phyloP scores from a whole-genome alignment of 257 asterid species.

The Ilex aquifolium region DNA sequence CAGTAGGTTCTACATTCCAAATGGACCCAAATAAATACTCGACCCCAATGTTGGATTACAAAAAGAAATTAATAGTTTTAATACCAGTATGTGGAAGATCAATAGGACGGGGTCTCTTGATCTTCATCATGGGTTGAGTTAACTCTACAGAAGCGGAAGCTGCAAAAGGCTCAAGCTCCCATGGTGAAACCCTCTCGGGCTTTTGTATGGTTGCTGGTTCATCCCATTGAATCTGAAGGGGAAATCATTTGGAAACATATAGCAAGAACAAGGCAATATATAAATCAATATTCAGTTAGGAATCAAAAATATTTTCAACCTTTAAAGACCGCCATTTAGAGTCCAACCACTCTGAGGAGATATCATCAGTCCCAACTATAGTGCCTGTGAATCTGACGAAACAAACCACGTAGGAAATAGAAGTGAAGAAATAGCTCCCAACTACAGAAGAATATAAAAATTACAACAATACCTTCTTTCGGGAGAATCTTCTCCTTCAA shows the following conservation, averaged over 20 bases:
- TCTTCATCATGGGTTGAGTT: slow-evolving; percentile 40
- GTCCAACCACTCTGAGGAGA: slow-evolving; percentile 57
- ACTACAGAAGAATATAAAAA: neutral
- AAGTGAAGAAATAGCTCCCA: neutral
- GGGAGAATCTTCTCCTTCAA: slow-evolving; percentile 85
- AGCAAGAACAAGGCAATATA: neutral
- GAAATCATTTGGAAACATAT: neutral
- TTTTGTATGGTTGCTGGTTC: slow-evolving; percentile 50
- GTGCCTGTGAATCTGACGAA: slow-evolving; percentile 69
- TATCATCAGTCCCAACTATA: slow-evolving; percentile 63
- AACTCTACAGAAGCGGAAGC: slow-evolving; percentile 43
- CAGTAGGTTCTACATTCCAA: neutral
- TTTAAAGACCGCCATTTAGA: slow-evolving; percentile 86
- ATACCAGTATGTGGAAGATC: slow-evolving; percentile 52
- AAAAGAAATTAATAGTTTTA: neutral
- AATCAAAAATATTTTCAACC: slow-evolving; percentile 30
- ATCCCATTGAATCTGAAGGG: slow-evolving; percentile 71
- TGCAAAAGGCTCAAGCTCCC: slow-evolving; percentile 81
- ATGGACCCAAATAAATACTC: neutral
- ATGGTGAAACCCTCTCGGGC: slow-evolving; percentile 72
- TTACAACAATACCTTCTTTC: slow-evolving; percentile 45
- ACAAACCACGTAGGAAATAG: neutral
- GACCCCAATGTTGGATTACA: too few relatives aligned
- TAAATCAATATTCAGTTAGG: neutral
- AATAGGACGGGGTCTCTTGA: slow-evolving; percentile 61